Percentiles rank a stretch among this genome's conserved stretches.
These are phyloP conservation scores for Sorghum bicolor DNA, from an alignment of 176 grass and related monocot genomes.

Conservation along the genomic window DNA sequence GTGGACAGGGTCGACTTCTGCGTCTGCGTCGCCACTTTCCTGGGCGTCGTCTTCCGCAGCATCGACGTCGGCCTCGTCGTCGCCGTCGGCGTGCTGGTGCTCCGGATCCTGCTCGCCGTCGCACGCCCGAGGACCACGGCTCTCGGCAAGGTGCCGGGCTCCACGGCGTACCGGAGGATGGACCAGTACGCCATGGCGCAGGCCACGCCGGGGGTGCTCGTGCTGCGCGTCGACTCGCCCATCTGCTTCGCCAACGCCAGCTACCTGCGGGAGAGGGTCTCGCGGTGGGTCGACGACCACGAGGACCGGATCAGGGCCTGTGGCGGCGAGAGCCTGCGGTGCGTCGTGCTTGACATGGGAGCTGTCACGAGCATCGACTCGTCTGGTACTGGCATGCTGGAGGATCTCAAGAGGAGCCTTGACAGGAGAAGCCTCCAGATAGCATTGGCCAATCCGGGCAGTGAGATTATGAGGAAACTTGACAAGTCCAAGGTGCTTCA, in stretches of 20 bases:
- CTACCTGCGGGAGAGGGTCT: constrained; percentile 66
- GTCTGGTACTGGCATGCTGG: constrained; percentile 62
- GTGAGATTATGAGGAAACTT: constrained; percentile 82
- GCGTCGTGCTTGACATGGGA: constrained; percentile 70
- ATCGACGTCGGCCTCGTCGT: constrained; percentile 47
- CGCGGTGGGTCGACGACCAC: constrained; percentile 58
- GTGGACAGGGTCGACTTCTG: constrained; percentile 62
- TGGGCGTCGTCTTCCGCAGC: constrained; percentile 54
- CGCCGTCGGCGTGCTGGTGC: constrained; percentile 49
- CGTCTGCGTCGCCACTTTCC: constrained; percentile 45
- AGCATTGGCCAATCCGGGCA: constrained; percentile 65
- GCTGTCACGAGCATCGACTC: constrained; percentile 74
- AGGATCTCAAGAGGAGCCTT: constrained; percentile 53
- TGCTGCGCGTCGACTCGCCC: constrained; percentile 56
- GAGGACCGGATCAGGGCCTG: constrained; percentile 40
- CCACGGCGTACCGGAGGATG: constrained; percentile 44
- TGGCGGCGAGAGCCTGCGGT: constrained; percentile 26
- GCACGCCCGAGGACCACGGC: constrained; percentile 56
- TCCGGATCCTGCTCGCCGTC: constrained; percentile 51
- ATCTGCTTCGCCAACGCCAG: constrained; percentile 74
- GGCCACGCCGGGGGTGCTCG: constrained; percentile 41
- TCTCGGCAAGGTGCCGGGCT: constrained; percentile 63
- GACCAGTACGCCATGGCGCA: constrained; percentile 49
- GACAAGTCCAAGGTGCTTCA: constrained; percentile 57
- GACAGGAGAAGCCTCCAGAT: constrained; percentile 51